These are phyloP conservation scores for Sphagnum magellanicum DNA, from an alignment of 228 moss, liverwort and hornwort species.

Conservation along the genomic window DNA sequence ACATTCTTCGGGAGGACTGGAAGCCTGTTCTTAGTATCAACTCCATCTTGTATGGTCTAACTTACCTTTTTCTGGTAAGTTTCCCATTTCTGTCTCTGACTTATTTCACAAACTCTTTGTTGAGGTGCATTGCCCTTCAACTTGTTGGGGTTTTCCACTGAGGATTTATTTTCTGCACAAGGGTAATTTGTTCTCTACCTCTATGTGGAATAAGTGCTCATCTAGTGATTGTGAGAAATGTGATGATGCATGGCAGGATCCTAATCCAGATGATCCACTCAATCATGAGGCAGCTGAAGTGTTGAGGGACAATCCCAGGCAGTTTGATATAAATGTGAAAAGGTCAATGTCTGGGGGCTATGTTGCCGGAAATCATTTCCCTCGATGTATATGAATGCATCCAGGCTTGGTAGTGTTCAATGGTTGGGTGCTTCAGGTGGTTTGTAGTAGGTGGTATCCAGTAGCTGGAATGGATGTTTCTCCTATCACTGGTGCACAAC, in stretches of 20 bases:
- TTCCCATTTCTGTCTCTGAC: no score
- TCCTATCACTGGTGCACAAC: no score
- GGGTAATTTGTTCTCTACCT: no score
- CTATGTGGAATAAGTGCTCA: no score
- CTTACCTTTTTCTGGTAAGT: slow-evolving; percentile 91
- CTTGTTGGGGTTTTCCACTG: no score
- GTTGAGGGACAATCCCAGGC: slow-evolving; percentile 88
- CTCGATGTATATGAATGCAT: slow-evolving; percentile 62
- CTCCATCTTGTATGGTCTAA: slow-evolving; percentile 94
- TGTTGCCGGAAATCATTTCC: slow-evolving; percentile 95
- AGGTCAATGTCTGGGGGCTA: slow-evolving; percentile 94
- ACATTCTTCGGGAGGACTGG: slow-evolving; percentile 99
- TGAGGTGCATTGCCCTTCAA: no score
- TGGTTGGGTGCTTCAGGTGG: not conserved
- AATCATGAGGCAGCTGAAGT: slow-evolving; percentile 99
- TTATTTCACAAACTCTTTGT: no score
- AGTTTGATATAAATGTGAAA: slow-evolving; percentile 92
- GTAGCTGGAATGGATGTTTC: not conserved
- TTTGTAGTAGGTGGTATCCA: slow-evolving; percentile 1
- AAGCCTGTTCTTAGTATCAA: slow-evolving; percentile 98
- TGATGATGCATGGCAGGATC: slow-evolving; percentile 43
- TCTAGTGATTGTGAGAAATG: no score
- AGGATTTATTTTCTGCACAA: no score
- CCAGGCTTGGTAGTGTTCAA: no score
- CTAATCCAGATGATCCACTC: slow-evolving; percentile 97